Conservation (phyloP, 768 basidiomycete genomes). For the Kwoniella botswanensis region DNA sequence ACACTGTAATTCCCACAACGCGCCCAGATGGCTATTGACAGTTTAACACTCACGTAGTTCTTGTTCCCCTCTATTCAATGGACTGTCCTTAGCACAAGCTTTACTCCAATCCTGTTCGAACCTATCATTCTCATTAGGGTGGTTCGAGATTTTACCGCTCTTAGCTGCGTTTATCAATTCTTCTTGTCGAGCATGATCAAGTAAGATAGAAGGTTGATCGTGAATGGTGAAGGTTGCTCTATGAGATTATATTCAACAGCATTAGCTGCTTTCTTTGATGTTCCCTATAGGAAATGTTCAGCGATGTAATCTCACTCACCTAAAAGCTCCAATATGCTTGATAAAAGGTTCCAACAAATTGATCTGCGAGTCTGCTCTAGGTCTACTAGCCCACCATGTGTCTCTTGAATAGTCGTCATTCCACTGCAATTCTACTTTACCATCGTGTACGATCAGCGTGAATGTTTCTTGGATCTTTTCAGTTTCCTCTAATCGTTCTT, state of each 20-base stretch:
- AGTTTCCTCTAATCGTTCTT: constrained; percentile 52
- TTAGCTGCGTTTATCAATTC: constrained; percentile 54
- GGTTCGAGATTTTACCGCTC: constrained; percentile 49
- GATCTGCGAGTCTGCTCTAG: constrained; percentile 58
- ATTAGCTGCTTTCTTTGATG: constrained; percentile 1
- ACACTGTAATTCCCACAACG: no score
- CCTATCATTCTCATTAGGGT: constrained; percentile 51
- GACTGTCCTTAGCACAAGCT: constrained; percentile 56
- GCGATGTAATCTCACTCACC: constrained; percentile 34
- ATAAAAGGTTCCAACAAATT: constrained; percentile 60
- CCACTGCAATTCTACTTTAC: constrained; percentile 59
- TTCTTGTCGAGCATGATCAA: constrained; percentile 50
- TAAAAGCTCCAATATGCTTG: constrained; percentile 48
- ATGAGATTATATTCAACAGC: background rate
- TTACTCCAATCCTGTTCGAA: constrained; percentile 51
- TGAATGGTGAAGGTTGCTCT: constrained; percentile 59
- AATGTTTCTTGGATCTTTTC: constrained; percentile 58
- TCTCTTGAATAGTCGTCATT: constrained; percentile 59
- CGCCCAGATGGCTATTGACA: background rate
- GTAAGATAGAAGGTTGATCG: constrained; percentile 57
- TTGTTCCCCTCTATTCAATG: constrained; percentile 42
- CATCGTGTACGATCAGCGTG: constrained; percentile 57
- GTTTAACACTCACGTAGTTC: constrained; percentile 40
- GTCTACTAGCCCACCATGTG: constrained; percentile 57
- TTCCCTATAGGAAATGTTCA: no score